These are phyloP conservation scores for Globisporangium polare DNA, from an alignment of 352 stramenopile species.

Conservation along the genomic window DNA sequence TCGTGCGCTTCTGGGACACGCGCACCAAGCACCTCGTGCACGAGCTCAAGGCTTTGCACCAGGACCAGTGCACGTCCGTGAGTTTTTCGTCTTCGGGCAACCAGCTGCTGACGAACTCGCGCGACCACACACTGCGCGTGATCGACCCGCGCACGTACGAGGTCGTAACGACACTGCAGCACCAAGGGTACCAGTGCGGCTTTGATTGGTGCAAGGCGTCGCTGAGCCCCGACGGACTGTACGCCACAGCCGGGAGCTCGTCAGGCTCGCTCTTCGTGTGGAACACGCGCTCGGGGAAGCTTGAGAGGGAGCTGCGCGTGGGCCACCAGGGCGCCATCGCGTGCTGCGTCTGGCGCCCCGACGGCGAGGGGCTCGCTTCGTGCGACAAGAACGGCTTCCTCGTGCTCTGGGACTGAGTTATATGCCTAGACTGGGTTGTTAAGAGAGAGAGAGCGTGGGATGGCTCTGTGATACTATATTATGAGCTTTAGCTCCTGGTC, in stretches of 20 bases:
- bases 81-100: conserved; percentile 43
- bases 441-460: not conserved
- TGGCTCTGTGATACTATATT: not conserved
- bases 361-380: conserved; percentile 58
- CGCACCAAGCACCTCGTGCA: conserved; percentile 48
- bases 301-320: conserved; percentile 52
- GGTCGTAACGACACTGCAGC: conserved; percentile 35
- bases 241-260: conserved; percentile 48
- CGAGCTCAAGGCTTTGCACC: conserved; percentile 53
- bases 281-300: conserved; percentile 44
- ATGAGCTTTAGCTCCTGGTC: not conserved
- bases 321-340: conserved; percentile 69
- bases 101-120: conserved; percentile 67
- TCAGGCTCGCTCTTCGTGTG: conserved; percentile 61
- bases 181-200: conserved; percentile 59
- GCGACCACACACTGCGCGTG: conserved; percentile 65
- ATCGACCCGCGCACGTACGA: conserved; percentile 67
- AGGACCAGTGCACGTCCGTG: conserved; percentile 72
- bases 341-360: conserved; percentile 71
- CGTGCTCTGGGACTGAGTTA: conserved; percentile 65
- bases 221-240: conserved; percentile 64
- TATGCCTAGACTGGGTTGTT: no score
- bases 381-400: conserved; percentile 84
- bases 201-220: conserved; percentile 81
- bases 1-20: conserved; percentile 75